Evolutionary conservation across 441 rosid genomes (phyloP), one percentile per base, ranked within the genome.

Genomic region (Gossypium schwendimanii): DNA sequence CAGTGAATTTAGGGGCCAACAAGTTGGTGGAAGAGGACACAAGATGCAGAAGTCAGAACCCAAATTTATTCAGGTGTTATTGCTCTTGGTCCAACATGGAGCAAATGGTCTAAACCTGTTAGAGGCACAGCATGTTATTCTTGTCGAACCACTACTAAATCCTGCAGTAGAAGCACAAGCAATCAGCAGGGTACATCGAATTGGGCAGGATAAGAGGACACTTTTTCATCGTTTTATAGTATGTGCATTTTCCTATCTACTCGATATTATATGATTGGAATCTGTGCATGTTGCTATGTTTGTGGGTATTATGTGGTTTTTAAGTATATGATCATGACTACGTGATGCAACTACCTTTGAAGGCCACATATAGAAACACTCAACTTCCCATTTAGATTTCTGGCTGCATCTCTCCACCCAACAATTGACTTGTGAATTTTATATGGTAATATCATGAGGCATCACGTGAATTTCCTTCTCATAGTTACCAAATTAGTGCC

Each of bases 141-240:
- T 94, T 41, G 97, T 94, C 45, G 99, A 94, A 78, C 99, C 99
- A 14, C 83, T 94, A 66, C 88, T 94, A 73, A 92, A 92, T 81
- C 99, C 99, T 2, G 99, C 99, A 66, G 92, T 89, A 20, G 98
- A 94, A 81, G 94, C 99, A 57, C 99, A 94, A 84, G 98, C 99
- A 72, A 90, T 94, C 71, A 86, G 98, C 72, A 85, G 99, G 66
- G 93, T 94, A 23, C 99, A 94, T 79, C 87, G 98, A 64, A 89
- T 94, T 53, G 99, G 99, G 41, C 99, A 95, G 83, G 86, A 87
- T 59, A 83, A 83, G 24, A 80, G 75, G 76, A 95, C 99, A 3
- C 83, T 91, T 11, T 96, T 95, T 79, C 98, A 95, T 82, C 94
- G 96, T 4, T 95, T 95, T 74, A 76, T 92, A 39, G 98, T 94